Conservation (phyloP, 129 eudicot species). For the Pulicaria dysenterica region DNA sequence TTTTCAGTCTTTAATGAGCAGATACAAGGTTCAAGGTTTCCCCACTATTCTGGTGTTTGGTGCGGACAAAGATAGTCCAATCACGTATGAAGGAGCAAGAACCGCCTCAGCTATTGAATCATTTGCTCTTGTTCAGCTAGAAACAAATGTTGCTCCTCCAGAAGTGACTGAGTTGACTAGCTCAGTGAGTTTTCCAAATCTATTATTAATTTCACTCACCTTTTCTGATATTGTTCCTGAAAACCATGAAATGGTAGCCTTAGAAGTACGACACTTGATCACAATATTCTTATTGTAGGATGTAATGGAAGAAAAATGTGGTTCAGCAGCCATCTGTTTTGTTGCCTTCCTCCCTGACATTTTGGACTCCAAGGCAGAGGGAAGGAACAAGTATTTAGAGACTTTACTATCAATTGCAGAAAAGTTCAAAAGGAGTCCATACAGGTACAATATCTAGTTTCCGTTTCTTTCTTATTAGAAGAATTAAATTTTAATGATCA, state of each 20-base stretch:
- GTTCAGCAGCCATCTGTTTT: constrained; percentile 93
- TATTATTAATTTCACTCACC: background rate
- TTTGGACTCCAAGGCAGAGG: constrained; percentile 93
- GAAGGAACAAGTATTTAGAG: constrained; percentile 91
- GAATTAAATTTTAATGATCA: background rate
- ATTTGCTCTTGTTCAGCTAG: constrained; percentile 81
- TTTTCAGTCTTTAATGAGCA: constrained; percentile 88
- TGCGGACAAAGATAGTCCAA: constrained; percentile 85
- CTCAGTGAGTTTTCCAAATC: constrained; percentile 47
- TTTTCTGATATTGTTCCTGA: background rate
- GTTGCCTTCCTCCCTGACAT: constrained; percentile 92
- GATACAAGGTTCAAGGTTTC: constrained; percentile 86
- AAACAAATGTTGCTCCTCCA: constrained; percentile 80
- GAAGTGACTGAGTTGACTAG: constrained; percentile 84
- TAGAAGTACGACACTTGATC: constrained; percentile 14
- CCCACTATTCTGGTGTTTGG: constrained; percentile 95
- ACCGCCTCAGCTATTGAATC: constrained; percentile 82
- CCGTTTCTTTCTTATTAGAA: background rate
- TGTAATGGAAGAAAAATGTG: constrained; percentile 95
- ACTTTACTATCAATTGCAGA: constrained; percentile 77
- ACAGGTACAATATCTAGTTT: constrained; percentile 55
- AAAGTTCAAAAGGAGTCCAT: constrained; percentile 82
- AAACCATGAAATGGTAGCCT: constrained; percentile 7
- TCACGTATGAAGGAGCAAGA: constrained; percentile 86
- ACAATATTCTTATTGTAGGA: constrained; percentile 41